Conservation (phyloP, 805 yeast genomes). For the Monosporozyma solicola region DNA sequence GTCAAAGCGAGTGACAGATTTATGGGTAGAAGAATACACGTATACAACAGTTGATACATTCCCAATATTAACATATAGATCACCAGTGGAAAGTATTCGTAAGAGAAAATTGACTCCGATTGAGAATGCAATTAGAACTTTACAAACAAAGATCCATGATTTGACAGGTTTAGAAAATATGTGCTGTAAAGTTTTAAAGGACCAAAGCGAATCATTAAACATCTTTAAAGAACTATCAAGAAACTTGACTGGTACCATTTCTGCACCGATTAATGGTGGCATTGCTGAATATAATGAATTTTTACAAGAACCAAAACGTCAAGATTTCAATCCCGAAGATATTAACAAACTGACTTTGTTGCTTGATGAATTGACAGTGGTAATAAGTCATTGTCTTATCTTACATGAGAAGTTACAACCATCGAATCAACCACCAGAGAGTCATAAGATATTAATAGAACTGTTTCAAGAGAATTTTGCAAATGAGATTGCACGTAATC, state of each 20-base stretch:
- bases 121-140: constrained; percentile 66
- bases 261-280: constrained; percentile 90
- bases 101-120: constrained; percentile 66
- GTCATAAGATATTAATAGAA: constrained; percentile 59
- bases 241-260: constrained; percentile 75
- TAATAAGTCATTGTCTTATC: constrained; percentile 54
- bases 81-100: constrained; percentile 48
- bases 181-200: constrained; percentile 44
- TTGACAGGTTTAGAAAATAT: constrained; percentile 57
- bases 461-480: constrained; percentile 60
- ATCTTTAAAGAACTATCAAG: constrained; percentile 59
- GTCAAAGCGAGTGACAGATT: constrained; percentile 55
- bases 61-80: constrained; percentile 83
- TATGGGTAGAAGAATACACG: constrained; percentile 85
- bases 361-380: constrained; percentile 59
- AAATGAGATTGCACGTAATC: constrained; percentile 44
- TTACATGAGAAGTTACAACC: constrained; percentile 63
- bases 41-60: constrained; percentile 67
- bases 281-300: constrained; percentile 74
- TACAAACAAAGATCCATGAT: constrained; percentile 62
- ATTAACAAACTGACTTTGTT: constrained; percentile 31
- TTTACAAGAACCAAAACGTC: constrained; percentile 33
- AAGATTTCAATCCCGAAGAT: constrained; percentile 25
- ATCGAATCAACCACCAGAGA: constrained; percentile 38
- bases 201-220: constrained; percentile 39